These are phyloP conservation scores for Purshia tridentata DNA, from an alignment of 306 rosid genomes.

Conservation along the genomic window DNA sequence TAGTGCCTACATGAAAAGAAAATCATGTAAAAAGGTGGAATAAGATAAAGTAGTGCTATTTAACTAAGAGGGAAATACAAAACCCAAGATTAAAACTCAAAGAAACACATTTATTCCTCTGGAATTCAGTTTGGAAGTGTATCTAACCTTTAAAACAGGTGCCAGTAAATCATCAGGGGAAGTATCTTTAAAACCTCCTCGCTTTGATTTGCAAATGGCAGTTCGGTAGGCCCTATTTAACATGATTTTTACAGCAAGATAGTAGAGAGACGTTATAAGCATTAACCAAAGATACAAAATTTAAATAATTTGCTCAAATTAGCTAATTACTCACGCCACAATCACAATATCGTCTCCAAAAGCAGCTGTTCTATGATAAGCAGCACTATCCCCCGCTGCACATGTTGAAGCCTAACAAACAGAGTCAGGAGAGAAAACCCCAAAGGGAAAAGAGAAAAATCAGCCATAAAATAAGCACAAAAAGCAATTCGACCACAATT, in stretches of 20 bases:
- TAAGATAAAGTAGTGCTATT: not conserved
- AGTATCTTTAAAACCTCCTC: conserved; percentile 89
- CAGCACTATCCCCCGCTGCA: conserved; percentile 50
- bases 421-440: not conserved
- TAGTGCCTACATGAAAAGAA: conserved; percentile 55
- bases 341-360: conserved; percentile 82
- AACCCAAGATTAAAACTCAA: not conserved
- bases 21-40: not conserved
- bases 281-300: not conserved
- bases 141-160: conserved; percentile 72
- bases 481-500: too few species aligned
- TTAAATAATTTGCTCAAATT: not conserved
- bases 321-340: conserved; percentile 59
- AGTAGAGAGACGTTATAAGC: not conserved
- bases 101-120: not conserved
- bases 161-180: conserved; percentile 86
- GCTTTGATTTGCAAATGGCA: conserved; percentile 81
- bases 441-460: not conserved
- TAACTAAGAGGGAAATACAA: not conserved
- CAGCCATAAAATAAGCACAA: not conserved
- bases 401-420: conserved; percentile 59
- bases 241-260: conserved; percentile 12
- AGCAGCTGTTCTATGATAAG: conserved; percentile 38
- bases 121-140: conserved; percentile 8
- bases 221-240: conserved; percentile 72